These are phyloP conservation scores for Geosiphon pyriformis DNA, from an alignment of 192 early-diverging fungal genomes.

Conservation along the genomic window DNA sequence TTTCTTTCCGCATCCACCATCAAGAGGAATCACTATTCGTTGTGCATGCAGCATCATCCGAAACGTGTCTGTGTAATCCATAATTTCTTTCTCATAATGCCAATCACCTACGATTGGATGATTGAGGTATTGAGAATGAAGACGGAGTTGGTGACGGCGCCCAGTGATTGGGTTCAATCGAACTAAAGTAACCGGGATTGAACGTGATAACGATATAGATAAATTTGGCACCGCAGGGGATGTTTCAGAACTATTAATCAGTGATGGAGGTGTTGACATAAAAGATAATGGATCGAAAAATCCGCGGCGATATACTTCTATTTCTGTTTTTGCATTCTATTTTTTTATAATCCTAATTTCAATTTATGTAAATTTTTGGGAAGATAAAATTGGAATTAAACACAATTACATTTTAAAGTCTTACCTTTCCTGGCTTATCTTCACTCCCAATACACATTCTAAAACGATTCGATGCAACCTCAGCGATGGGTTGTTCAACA, in stretches of 20 bases:
- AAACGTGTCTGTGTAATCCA: slow-evolving; percentile 34
- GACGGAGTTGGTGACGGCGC: slow-evolving; percentile 35
- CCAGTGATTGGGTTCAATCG: slow-evolving; percentile 28
- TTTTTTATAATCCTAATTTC: not conserved
- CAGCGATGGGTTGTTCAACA: slow-evolving; percentile 31
- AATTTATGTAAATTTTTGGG: no score
- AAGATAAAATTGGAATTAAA: not conserved
- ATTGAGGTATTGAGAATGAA: slow-evolving; percentile 32
- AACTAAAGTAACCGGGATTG: slow-evolving; percentile 27
- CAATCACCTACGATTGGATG: slow-evolving; percentile 41
- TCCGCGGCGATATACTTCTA: slow-evolving; percentile 27
- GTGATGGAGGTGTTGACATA: not conserved
- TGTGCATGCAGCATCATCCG: slow-evolving; percentile 44
- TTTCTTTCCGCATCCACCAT: not conserved
- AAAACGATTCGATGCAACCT: slow-evolving; percentile 33
- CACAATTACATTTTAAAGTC: not conserved
- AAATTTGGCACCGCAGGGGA: no score
- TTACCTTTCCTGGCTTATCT: slow-evolving; percentile 28
- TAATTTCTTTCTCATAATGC: slow-evolving; percentile 32
- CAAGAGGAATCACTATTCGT: slow-evolving; percentile 29
- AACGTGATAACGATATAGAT: not conserved
- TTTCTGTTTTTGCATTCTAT: slow-evolving; percentile 27
- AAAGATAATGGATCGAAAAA: slow-evolving; percentile 14
- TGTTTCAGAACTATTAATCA: no score
- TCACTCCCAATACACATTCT: slow-evolving; percentile 29